Evolutionary conservation across 768 basidiomycete species (phyloP), one percentile per base, ranked within the genome.

Genomic region (Mycena kentingensis): DNA sequence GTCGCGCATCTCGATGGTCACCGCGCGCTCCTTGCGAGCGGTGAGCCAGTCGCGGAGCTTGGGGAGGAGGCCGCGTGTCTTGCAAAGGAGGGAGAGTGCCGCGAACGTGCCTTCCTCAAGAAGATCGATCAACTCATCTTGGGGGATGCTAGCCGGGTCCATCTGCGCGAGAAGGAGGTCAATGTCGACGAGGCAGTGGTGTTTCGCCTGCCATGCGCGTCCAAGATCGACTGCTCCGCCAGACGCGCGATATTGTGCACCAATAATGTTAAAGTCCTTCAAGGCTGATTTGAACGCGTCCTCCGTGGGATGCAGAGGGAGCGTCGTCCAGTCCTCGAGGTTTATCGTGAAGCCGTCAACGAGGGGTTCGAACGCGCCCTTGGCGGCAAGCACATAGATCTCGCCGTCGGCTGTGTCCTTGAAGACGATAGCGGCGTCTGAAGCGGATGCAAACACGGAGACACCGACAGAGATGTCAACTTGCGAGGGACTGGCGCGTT

Each of bases 381-480:
- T 58, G 38, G 57, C 41, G 1, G 52, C 48, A 22, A 58, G 25
- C 27, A 54, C 46, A 41, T 54, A 51, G 27, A 58, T 41, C 38
- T 51, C 45, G 6, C 57, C 52, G 22, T 34, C 34, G 2, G 2
- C 21, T 2, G 32, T 51, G 18, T 44, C 41, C 37, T 58, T 54
- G 41, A 51, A 58, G 28, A 58, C 49, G 36, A 58, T 48, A 25
- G 57, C 52, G 24, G 57, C 52, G 27, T 58, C 57, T 4, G 52
- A 29, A 34, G 57, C 57, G 5, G 57, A 58, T 4, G 57, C 57
- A 19, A 58, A 58, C 15, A 58, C 52, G 18, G 57, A 58, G 2
- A 58, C 46, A 8, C 57, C 52, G 28, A 58, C 57, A 19, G 49
- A 51, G 26, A 58, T 58, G 13, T 58, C 25, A 5, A 58, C 18